Percentiles rank a stretch among this genome's conserved stretches.
phyloP scores from a whole-genome alignment of 2,329 filamentous ascomycete species.

The Talaromyces funiculosus region DNA sequence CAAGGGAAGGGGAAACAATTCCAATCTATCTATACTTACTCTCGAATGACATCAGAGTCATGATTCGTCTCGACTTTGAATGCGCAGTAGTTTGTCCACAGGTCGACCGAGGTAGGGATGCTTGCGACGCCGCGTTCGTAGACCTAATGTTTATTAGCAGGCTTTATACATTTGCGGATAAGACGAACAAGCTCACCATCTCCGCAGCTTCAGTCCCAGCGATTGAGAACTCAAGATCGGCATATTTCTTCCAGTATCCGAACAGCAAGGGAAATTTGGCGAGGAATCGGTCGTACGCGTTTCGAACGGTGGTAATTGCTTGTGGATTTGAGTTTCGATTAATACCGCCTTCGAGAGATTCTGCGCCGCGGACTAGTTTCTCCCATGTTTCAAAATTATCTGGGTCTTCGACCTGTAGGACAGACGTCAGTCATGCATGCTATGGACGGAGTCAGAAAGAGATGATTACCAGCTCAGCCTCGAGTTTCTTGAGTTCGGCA shows the following conservation, averaged over 20 bases:
- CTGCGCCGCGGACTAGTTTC: conserved; percentile 75
- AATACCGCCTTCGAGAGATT: conserved; percentile 82
- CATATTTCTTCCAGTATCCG: conserved; percentile 99
- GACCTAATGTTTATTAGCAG: conserved; percentile 51
- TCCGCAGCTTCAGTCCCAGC: conserved; percentile 94
- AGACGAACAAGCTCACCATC: conserved; percentile 58
- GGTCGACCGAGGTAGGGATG: conserved; percentile 86
- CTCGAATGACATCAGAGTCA: conserved; percentile 90
- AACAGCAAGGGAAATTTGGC: conserved; percentile 93
- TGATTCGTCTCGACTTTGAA: conserved; percentile 98
- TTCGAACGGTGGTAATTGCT: conserved; percentile 78
- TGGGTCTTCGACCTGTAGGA: conserved; percentile 56
- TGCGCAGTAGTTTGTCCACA: conserved; percentile 95
- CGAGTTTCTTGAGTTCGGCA: conserved; percentile 72
- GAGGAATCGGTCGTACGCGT: conserved; percentile 87
- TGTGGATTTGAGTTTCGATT: conserved; percentile 96
- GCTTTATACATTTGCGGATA: conserved; percentile 1
- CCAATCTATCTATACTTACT: conserved; percentile 78
- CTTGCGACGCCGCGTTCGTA: conserved; percentile 94
- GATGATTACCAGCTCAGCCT: conserved; percentile 66
- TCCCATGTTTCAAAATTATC: conserved; percentile 97
- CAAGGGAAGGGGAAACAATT: conserved; percentile 53
- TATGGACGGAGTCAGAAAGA: neutral
- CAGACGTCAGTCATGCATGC: neutral
- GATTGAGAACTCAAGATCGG: conserved; percentile 94